Base-by-base conservation (phyloP, 352 stramenopile species). In the Lagenidium giganteum region DNA sequence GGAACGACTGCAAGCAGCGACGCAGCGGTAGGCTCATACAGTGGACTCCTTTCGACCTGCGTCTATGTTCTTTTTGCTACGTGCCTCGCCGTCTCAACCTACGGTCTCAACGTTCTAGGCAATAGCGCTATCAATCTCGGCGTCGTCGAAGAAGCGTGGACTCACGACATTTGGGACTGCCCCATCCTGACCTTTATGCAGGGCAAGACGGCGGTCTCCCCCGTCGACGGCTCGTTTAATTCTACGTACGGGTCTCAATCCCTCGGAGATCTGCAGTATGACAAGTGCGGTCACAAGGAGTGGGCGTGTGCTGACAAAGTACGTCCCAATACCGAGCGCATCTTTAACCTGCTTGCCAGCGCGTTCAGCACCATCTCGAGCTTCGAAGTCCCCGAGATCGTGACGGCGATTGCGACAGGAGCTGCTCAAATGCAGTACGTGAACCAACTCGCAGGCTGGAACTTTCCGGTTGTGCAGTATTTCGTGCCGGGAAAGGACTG, bases 361-460 rank as follows among this genome's bases (percentile, higher is more conserved):
- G 42, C 52, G 21, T 61, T 56, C 32, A 13, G 18, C 2, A 6
- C 16, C 11, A 46, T 61, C 20, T 25, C 45, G 1, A 18, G 8
- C 5, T 50, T 56, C 42, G 37, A 61, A 18, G 36, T 51, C n/a
- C 52, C 52, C 0, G 28, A 32, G 26, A 30, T 61, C 31, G 36
- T 38, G 25, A 18, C 39, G 21, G 17, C 22, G 24, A n/a, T 61
- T 23, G n/a, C n/a, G n/a, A n/a, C n/a, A n/a, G n/a, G n/a, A n/a
- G n/a, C n/a, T n/a, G n/a, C n/a, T n/a, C n/a, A n/a, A n/a, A n/a
- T n/a, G n/a, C 18, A 51, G 42, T 51, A 61, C 29, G 43, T 59
- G 24, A 59, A 59, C 40, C 47, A 52, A 13, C 51, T 59, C n/a
- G 47, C 30, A 4, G 51, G 51, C 3, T 61, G 35, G 37, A 61